Base-by-base conservation (phyloP, 495 filamentous ascomycete species). In the Talaromyces ruber region DNA sequence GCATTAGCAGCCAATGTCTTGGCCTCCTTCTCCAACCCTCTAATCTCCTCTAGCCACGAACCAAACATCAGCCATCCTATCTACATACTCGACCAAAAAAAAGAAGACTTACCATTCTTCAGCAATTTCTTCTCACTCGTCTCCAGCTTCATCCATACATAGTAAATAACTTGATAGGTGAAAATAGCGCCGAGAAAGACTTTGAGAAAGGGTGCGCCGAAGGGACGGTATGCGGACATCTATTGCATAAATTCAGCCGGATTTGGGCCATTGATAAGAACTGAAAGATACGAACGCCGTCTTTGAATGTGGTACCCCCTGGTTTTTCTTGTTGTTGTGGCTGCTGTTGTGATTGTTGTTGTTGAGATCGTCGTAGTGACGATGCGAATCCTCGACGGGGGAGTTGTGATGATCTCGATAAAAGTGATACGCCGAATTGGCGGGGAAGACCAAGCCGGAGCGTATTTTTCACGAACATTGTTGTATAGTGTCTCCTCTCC, bases 121-220 rank as follows among this genome's bases (percentile, higher is more conserved):
- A 87, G 79, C 11, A 79, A 74, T 73, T 85, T 89, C 29, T 80
- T 75, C 71, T 92, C 90, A 63, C 90, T 79, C 59, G 78, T 81
- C 75, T 97, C 93, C n/a, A 98, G 77, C 74, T 90, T 94, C 73
- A 84, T 62, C 94, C 93, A 98, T 22, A 78, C 74, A 83, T 84
- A 95, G 74, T 97, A 96, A 25, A 84, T 72, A 9, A 90, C 67
- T 72, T 98, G 94, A 75, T 96, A 98, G 0, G 88, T 90, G 72
- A 96, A 88, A 24, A 97, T 78, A 14, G 92, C 90, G 57, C 92
- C 86, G 8, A 97, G 81, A 67, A 96, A 88, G 62, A 89, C 87
- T 74, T 97, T 98, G 39, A 82, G 82, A 62, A 98, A 82, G 12
- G 94, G 93, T 6, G 88, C 80, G 26, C 82, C 80, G 72, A 95